Percentiles rank a stretch among this genome's conserved stretches.
Conservation (phyloP, 306 rosid genomes). For the Quercus agrifolia region DNA sequence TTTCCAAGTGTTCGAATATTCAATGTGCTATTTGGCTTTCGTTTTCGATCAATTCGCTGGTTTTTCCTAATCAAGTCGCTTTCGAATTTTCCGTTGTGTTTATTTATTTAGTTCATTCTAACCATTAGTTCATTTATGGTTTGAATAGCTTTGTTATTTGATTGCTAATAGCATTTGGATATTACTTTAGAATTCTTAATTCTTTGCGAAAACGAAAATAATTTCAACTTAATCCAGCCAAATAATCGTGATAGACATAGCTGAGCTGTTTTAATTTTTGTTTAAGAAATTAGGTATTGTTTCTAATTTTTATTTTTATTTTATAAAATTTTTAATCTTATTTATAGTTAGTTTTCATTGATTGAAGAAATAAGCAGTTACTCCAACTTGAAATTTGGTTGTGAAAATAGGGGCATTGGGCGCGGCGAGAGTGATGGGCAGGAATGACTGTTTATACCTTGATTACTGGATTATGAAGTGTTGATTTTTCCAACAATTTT, state of each 20-base stretch:
- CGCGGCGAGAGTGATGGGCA: conserved; percentile 36
- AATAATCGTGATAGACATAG: not conserved
- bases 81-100: not conserved
- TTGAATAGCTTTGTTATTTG: not conserved
- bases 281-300: not conserved
- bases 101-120: not conserved
- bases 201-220: not conserved
- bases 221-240: conserved; percentile 7
- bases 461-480: conserved; percentile 26
- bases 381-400: not conserved
- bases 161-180: no score
- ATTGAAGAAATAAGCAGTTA: not conserved
- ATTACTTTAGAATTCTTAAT: not conserved
- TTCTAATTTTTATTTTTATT: not conserved
- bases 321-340: not conserved
- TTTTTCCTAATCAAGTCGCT: not conserved
- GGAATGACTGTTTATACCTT: conserved; percentile 23
- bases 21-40: not conserved
- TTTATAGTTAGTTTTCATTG: not conserved
- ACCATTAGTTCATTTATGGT: not conserved
- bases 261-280: not conserved
- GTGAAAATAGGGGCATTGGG: conserved; percentile 14
- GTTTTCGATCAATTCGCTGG: not conserved
- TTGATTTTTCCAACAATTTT: conserved; percentile 29
- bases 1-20: not conserved